Conservation (phyloP, 345 rosid genomes). For the Viola odorata region DNA sequence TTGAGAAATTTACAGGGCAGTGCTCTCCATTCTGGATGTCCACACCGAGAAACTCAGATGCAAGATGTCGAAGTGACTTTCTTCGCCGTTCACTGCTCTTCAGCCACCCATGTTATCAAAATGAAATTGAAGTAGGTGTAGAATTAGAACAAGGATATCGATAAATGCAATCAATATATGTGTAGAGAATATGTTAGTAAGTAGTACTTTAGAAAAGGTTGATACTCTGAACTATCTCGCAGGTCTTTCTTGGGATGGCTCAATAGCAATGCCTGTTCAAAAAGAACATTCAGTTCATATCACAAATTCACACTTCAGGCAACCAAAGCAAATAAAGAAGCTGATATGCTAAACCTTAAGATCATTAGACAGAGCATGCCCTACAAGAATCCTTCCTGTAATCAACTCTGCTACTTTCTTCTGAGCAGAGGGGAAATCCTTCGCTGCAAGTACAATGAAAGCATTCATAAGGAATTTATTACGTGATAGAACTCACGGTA, state of each 20-base stretch:
- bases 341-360: constrained; percentile 53
- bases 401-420: constrained; percentile 77
- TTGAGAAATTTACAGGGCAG: constrained; percentile 62
- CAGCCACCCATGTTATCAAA: constrained; percentile 4
- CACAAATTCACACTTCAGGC: neutral
- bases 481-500: too few species aligned
- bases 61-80: constrained; percentile 74
- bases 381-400: constrained; percentile 78
- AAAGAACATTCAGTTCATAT: constrained; percentile 8
- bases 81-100: constrained; percentile 52
- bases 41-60: constrained; percentile 72
- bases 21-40: constrained; percentile 93
- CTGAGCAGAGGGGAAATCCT: constrained; percentile 67
- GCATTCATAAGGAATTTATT: too few species aligned
- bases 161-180: too few species aligned
- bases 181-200: too few species aligned
- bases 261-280: constrained; percentile 60
- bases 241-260: constrained; percentile 77
- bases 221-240: constrained; percentile 76
- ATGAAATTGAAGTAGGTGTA: too few species aligned
- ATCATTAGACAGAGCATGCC: constrained; percentile 93
- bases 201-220: constrained; percentile 75
- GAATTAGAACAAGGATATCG: too few species aligned
- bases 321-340: constrained; percentile 6
- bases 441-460: too few species aligned